phyloP scores from a whole-genome alignment of 257 asterid genomes.

The Perilla frutescens region DNA sequence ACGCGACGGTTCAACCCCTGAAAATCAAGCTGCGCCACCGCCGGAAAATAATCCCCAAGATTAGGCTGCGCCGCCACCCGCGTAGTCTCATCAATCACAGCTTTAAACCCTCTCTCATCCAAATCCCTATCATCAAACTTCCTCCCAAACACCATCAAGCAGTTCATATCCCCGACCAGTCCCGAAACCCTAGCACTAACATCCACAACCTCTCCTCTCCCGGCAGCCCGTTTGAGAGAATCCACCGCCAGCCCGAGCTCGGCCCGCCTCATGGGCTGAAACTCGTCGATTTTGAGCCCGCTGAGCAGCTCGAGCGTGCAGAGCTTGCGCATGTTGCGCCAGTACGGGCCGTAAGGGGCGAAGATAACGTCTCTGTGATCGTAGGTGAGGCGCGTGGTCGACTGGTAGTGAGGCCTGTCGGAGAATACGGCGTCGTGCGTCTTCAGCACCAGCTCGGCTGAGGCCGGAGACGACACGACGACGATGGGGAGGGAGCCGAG shows the following conservation, averaged over 20 bases:
- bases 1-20: slow-evolving; percentile 39
- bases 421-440: slow-evolving; percentile 35
- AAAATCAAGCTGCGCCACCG: slow-evolving; percentile 42
- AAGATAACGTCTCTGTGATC: slow-evolving; percentile 28
- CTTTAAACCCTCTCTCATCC: slow-evolving; percentile 22
- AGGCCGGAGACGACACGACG: slow-evolving; percentile 41
- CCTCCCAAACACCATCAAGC: slow-evolving; percentile 26
- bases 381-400: slow-evolving; percentile 25
- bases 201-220: not conserved
- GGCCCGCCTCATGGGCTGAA: slow-evolving; percentile 34
- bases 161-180: slow-evolving; percentile 14
- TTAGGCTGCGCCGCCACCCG: not conserved
- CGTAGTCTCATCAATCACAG: not conserved
- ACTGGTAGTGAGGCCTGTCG: slow-evolving; percentile 27
- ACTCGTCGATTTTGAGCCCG: slow-evolving; percentile 31
- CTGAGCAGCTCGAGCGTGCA: slow-evolving; percentile 44
- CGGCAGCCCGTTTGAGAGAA: not conserved
- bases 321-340: slow-evolving; percentile 47
- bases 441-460: slow-evolving; percentile 43
- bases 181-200: not conserved
- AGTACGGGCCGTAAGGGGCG: slow-evolving; percentile 38
- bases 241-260: slow-evolving; percentile 20
- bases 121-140: slow-evolving; percentile 14
- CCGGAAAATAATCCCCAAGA: slow-evolving; percentile 37
- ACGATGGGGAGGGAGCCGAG: slow-evolving; percentile 36